A percentile compares a stretch with the other conserved stretches of the same genome.
Evolutionary conservation across 352 stramenopile genomes (phyloP).

Genomic region (Aphanomyces euteiches): DNA sequence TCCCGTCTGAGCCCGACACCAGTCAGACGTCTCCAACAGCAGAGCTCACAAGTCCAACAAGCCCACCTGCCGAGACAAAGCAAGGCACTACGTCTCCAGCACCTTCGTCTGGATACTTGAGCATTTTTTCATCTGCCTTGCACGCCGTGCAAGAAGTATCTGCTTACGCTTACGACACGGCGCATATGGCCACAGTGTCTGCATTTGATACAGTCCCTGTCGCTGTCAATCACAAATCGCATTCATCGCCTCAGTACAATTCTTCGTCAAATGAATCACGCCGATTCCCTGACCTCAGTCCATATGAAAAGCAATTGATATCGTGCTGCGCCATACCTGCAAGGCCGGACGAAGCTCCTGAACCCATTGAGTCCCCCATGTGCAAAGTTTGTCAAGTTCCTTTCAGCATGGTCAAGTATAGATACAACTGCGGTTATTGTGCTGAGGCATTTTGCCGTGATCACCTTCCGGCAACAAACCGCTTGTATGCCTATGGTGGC

Average conservation of each 20-base stretch:
- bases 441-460: conserved; percentile 74
- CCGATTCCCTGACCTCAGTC: conserved; percentile 67
- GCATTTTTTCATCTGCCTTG: conserved; percentile 18
- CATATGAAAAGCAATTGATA: conserved; percentile 66
- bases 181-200: conserved; percentile 24
- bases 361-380: conserved; percentile 51
- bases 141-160: conserved; percentile 30
- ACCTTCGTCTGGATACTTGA: neutral
- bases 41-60: too few species aligned
- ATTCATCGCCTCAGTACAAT: too few species aligned
- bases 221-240: neutral
- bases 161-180: conserved; percentile 27
- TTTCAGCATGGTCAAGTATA: conserved; percentile 81
- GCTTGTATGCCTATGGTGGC: conserved; percentile 66
- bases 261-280: neutral
- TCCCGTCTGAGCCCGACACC: too few species aligned
- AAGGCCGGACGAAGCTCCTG: conserved; percentile 53
- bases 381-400: conserved; percentile 67
- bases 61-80: too few species aligned
- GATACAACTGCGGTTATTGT: conserved; percentile 81
- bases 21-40: neutral
- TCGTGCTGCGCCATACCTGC: conserved; percentile 54
- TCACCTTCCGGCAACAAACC: conserved; percentile 53
- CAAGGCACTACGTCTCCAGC: neutral
- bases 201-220: conserved; percentile 3